Conservation (phyloP, 768 basidiomycete genomes). For the Amyloporia xantha region DNA sequence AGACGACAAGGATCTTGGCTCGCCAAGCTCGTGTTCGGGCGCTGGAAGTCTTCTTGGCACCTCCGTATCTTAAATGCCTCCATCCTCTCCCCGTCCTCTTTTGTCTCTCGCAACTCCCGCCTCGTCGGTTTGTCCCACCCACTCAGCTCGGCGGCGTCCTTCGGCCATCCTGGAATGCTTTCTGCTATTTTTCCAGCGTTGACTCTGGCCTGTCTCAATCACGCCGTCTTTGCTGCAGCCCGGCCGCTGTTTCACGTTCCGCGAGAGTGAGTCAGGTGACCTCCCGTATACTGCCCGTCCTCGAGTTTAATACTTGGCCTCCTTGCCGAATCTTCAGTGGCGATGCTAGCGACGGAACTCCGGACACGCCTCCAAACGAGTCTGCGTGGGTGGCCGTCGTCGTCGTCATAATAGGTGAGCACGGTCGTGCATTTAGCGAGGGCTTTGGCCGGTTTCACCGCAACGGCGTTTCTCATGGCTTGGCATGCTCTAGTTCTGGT, state of each 20-base stretch:
- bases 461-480: no score
- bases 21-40: conserved; percentile 8
- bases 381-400: conserved; percentile 11
- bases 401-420: conserved; percentile 14
- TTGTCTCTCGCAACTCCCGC: background rate
- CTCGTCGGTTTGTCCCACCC: no score
- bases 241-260: background rate
- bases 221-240: background rate
- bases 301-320: no score
- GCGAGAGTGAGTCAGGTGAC: background rate
- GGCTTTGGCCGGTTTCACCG: no score
- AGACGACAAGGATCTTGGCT: conserved; percentile 4
- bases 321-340: no score
- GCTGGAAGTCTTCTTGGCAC: conserved; percentile 4
- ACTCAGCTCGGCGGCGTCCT: no score
- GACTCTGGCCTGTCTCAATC: background rate
- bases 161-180: no score
- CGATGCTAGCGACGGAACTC: background rate
- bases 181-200: no score
- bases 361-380: conserved; percentile 2
- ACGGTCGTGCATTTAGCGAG: no score
- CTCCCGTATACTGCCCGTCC: background rate
- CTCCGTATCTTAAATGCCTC: conserved; percentile 1
- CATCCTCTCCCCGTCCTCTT: background rate
- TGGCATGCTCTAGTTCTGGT: background rate